A percentile compares a stretch with the other conserved stretches of the same genome.
phyloP scores from a whole-genome alignment of 202 grass and related monocot genomes.

The Panicum hallii region DNA sequence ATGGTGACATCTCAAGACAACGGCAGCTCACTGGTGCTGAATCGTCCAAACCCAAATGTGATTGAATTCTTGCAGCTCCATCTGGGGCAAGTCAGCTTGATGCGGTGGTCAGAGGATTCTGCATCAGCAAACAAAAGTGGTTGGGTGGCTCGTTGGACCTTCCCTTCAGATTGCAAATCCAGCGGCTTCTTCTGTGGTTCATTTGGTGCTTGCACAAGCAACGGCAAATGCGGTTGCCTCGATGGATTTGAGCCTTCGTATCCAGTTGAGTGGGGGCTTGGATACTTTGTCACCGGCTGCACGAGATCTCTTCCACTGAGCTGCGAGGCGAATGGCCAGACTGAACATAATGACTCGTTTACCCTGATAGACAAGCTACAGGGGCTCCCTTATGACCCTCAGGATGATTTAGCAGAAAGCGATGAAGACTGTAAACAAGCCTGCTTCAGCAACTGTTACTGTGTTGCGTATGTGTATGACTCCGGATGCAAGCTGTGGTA shows the following conservation, averaged over 20 bases:
- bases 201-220: conserved; percentile 49
- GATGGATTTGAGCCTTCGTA: conserved; percentile 52
- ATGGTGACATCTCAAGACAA: conserved; percentile 50
- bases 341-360: conserved; percentile 46
- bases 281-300: conserved; percentile 56
- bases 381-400: conserved; percentile 41
- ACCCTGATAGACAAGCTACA: conserved; percentile 34
- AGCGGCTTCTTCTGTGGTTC: conserved; percentile 44
- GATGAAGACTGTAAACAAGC: conserved; percentile 51
- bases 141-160: conserved; percentile 52
- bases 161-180: conserved; percentile 44
- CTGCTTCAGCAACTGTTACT: conserved; percentile 62
- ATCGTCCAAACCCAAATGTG: background rate
- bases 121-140: conserved; percentile 17
- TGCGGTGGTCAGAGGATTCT: conserved; percentile 35
- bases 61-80: conserved; percentile 48
- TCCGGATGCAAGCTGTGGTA: conserved; percentile 64
- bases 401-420: background rate
- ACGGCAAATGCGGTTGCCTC: conserved; percentile 39
- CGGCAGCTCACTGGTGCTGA: conserved; percentile 52
- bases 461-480: conserved; percentile 48
- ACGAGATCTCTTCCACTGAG: conserved; percentile 46
- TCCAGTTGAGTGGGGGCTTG: conserved; percentile 18
- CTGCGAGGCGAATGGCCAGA: conserved; percentile 44
- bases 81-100: conserved; percentile 47